Conservation (phyloP, 495 filamentous ascomycete genomes). For the Parmelia sp. region DNA sequence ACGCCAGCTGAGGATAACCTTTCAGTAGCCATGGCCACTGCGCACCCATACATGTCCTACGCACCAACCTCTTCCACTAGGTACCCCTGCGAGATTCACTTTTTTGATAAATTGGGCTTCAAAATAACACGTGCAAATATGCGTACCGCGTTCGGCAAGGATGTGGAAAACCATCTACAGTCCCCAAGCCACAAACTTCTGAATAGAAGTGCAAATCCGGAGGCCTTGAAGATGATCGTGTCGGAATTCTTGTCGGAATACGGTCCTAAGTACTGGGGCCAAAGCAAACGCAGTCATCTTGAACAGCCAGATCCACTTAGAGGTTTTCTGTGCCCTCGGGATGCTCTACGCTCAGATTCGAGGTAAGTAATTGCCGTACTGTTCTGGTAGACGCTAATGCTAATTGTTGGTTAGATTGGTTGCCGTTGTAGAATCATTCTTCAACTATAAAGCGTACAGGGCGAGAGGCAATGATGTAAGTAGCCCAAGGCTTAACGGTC, state of each 20-base stretch:
- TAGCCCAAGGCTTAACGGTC: no score
- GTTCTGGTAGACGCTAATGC: background rate
- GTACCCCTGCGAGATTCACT: background rate
- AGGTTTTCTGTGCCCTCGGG: constrained; percentile 11
- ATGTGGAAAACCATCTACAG: background rate
- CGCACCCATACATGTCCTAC: background rate
- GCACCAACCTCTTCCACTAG: no score
- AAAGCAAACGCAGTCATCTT: background rate
- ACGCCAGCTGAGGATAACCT: background rate
- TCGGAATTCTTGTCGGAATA: constrained; percentile 6
- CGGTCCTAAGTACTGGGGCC: constrained; percentile 2
- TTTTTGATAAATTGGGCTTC: constrained; percentile 4
- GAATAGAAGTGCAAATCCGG: background rate
- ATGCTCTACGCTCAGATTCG: background rate
- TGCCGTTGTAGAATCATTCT: background rate
- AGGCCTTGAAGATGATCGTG: constrained; percentile 10
- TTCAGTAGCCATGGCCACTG: background rate
- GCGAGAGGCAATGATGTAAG: background rate
- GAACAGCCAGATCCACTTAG: background rate
- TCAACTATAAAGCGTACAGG: background rate
- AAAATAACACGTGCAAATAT: background rate
- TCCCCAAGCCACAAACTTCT: background rate
- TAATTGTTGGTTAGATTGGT: background rate
- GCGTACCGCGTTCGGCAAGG: background rate
- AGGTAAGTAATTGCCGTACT: background rate